These are phyloP conservation scores for Colletotrichum sp. DNA, from an alignment of 2,329 filamentous ascomycete genomes.

Conservation along the genomic window DNA sequence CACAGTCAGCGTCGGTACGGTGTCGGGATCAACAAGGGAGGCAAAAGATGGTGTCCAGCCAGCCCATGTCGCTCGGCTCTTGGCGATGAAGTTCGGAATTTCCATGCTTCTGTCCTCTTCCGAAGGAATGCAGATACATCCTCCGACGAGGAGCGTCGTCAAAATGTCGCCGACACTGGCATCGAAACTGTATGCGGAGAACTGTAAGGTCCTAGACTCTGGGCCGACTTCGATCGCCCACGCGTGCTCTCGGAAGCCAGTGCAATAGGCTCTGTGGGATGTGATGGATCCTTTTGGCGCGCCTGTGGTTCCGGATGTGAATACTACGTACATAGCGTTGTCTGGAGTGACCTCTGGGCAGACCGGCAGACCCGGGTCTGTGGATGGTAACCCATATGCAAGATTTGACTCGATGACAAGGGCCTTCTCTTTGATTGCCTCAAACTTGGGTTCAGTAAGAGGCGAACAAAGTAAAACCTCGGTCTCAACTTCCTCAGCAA, in stretches of 20 bases:
- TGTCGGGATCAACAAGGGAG: slow-evolving; percentile 8
- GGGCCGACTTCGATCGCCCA: not conserved
- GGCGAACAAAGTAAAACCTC: not conserved
- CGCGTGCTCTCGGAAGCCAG: not conserved
- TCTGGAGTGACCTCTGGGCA: not conserved
- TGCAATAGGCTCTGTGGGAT: slow-evolving; percentile 24
- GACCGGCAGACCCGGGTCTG: not conserved
- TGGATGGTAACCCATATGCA: not conserved
- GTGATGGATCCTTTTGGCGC: slow-evolving; percentile 53
- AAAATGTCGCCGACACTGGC: slow-evolving; percentile 56
- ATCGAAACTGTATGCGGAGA: slow-evolving; percentile 59
- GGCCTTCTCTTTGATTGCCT: not conserved
- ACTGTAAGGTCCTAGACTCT: slow-evolving; percentile 36
- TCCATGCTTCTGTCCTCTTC: not conserved
- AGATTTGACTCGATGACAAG: not conserved
- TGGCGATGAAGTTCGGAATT: slow-evolving; percentile 27
- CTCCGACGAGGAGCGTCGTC: slow-evolving; percentile 57
- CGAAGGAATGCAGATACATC: slow-evolving; percentile 45
- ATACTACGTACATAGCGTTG: slow-evolving; percentile 44
- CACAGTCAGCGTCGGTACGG: slow-evolving; percentile 11
- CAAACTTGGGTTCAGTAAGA: not conserved
- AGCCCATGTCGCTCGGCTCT: slow-evolving; percentile 16
- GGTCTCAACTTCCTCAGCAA: slow-evolving; percentile 13
- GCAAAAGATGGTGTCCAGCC: slow-evolving; percentile 24
- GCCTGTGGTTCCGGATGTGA: slow-evolving; percentile 59